Evolutionary conservation across 768 basidiomycete genomes (phyloP), one percentile per base, ranked within the genome.

Genomic region (Stropharia rugosoannulata): DNA sequence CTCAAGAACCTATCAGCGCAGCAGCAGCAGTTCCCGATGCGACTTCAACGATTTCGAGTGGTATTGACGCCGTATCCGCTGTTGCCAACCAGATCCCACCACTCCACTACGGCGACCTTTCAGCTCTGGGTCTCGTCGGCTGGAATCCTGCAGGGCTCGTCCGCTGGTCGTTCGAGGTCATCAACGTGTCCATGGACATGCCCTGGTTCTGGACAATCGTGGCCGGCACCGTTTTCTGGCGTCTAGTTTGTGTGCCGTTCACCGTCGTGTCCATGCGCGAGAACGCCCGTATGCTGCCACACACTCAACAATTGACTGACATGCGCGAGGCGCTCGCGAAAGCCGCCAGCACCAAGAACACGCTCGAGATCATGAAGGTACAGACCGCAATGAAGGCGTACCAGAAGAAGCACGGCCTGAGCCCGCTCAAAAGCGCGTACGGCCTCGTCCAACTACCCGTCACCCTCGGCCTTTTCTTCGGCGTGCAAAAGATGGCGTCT

Each of bases 401-500:
- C 35, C 85, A 89, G 66, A 68, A 77, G 55, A 79, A 85, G 51
- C 80, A 89, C 7, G 84, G 87, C 22, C 84, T 92, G 45, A 83
- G 78, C 61, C 78, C 66, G 1, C 11, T 89, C 54, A 58, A 73
- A 12, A 75, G 77, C 39, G 73, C 85, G 59, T 58, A 88, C n/a
- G 70, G 73, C 0, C 57, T 94, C 52, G 62, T 87, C 0, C 94
- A 96, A 69, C 66, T 93, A 18, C 85, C 91, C 1, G 75, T 93
- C 41, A 86, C 89, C 44, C 71, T 97, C 32, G 85, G 87, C 12
- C 72, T 92, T 73, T 98, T 98, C 80, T 87, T 93, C 61, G 92
- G 83, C 15, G 68, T 96, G 53, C 84, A 84, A 70, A 75, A 73
- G 45, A 80, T 98, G 76, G 86, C 87, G 62, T 74, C 78, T 47